Base-by-base conservation (phyloP, 2,329 filamentous ascomycete genomes). In the Colletotrichum musicola region DNA sequence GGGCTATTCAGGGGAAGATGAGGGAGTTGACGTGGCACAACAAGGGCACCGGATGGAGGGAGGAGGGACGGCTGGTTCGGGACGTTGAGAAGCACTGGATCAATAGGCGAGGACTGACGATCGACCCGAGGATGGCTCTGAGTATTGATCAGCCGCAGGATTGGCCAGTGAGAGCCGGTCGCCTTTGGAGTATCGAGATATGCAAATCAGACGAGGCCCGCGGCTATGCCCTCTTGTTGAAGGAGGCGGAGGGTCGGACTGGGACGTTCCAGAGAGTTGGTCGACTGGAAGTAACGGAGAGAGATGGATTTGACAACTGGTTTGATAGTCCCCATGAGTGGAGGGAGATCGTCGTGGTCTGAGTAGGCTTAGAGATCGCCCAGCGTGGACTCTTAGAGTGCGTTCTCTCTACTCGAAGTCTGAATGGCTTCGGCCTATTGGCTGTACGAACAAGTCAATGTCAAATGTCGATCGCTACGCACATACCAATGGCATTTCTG, bases 151-250 rank as follows among this genome's bases (percentile, higher is more conserved):
- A 50, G 2, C 57, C 46, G 0, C 12, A 40, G 0, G 57, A 60
- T 10, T 50, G 44, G 46, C 57, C 20, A 10, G 7, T 22, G 12
- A 14, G 46, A 50, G 57, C 14, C 16, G n/a, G 46, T 35, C 27
- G 25, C 7, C 46, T 60, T 2, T 60, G 46, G 57, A 60, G 57
- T 22, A 16, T 60, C 16, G 57, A 60, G 9, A 60, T 60, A 22
- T 60, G 57, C 44, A 60, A 60, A 42, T 22, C 57, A 1, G 44
- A 40, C 6, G 46, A 40, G 0, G 57, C 44, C 5, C 13, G 18
- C 7, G 57, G 57, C 6, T 60, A 60, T 25, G 46, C 27, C 6
- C 46, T 60, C 18, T 30, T 60, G 0, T 18, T 60, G 0, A 4
- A 4, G 1, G 44, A 40, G 14, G 0, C 30, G 20, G 44, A 22